Base-by-base conservation (phyloP, 2,329 filamentous ascomycete species). In the Hymenoscyphus fructigenus region DNA sequence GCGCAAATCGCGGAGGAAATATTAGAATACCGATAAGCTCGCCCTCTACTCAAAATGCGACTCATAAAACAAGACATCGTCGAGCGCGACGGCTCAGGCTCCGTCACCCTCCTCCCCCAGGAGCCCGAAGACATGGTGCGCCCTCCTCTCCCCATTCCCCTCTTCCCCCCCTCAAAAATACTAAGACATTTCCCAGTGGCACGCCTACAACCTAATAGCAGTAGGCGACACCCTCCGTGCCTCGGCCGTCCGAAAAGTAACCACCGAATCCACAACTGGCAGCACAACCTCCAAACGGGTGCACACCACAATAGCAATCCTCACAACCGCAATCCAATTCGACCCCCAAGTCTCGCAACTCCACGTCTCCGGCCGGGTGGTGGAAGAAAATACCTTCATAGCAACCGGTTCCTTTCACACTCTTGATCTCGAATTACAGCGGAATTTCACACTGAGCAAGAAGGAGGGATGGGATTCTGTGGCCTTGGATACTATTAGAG, bases 361-460 rank as follows among this genome's bases (percentile, higher is more conserved):
- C 3, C 89, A 91, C 72, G 88, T 91, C 26, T 84, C 84, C 3
- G 89, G 89, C 1, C 82, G 83, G 59, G 88, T 91, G 14, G 80
- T 84, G 5, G 84, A 84, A 26, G 88, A 91, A 75, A 91, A 89
- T 70, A 84, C 86, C 66, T 82, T 85, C 73, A 89, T 90, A 38
- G 88, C 87, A 72, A 78, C 90, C 20, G 89, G 89, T 17, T 83
- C 85, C 68, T 86, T 85, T 72, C 89, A 92, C 74, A 91, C 89
- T 0, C 81, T 91, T 1, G 94, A 97, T 70, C 84, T 99, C 57
- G 94, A 97, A 76, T 82, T 97, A 65, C 88, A 95, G 73, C 85
- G 93, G 53, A 89, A 93, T 60, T 98, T 98, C 72, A 94, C 91
- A 6, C 77, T 99, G 7, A 90, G 93, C 79, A 98, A 98, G 79